Conservation (phyloP, 2,329 filamentous ascomycete genomes). For the Xylaria sp. region DNA sequence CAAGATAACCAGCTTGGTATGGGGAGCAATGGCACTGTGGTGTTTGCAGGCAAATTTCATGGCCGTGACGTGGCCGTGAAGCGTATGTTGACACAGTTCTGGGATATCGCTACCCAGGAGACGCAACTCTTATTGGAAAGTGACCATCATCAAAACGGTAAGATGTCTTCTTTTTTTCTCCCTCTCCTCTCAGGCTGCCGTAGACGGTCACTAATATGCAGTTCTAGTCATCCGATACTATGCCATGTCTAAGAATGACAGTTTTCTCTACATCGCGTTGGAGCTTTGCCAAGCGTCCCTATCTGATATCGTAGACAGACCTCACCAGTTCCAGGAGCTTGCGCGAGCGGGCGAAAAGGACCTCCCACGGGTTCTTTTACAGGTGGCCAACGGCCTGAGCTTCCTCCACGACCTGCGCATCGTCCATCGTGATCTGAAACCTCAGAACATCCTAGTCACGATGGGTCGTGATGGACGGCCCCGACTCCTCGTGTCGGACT, state of each 20-base stretch:
- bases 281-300: constrained; percentile 95
- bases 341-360: constrained; percentile 79
- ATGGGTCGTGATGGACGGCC: constrained; percentile 76
- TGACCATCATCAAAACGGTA: constrained; percentile 90
- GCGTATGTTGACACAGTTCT: constrained; percentile 95
- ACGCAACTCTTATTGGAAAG: constrained; percentile 91
- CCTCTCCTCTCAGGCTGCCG: not conserved
- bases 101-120: constrained; percentile 94
- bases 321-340: constrained; percentile 72
- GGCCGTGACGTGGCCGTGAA: constrained; percentile 95
- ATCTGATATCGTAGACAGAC: constrained; percentile 88
- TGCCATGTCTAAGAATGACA: constrained; percentile 86
- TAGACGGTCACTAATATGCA: constrained; percentile 41
- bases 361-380: constrained; percentile 81
- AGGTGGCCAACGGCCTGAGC: constrained; percentile 88
- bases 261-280: constrained; percentile 95
- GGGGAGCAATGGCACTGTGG: constrained; percentile 96
- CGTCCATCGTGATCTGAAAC: constrained; percentile 96
- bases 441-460: constrained; percentile 93
- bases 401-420: constrained; percentile 93
- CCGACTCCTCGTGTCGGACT: constrained; percentile 95
- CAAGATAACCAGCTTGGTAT: constrained; percentile 73
- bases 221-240: constrained; percentile 88
- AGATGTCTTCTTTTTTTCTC: not conserved
- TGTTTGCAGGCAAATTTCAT: constrained; percentile 95